Evolutionary conservation across 2,329 filamentous ascomycete genomes (phyloP).

Genomic region (Niveomyces coronatus): DNA sequence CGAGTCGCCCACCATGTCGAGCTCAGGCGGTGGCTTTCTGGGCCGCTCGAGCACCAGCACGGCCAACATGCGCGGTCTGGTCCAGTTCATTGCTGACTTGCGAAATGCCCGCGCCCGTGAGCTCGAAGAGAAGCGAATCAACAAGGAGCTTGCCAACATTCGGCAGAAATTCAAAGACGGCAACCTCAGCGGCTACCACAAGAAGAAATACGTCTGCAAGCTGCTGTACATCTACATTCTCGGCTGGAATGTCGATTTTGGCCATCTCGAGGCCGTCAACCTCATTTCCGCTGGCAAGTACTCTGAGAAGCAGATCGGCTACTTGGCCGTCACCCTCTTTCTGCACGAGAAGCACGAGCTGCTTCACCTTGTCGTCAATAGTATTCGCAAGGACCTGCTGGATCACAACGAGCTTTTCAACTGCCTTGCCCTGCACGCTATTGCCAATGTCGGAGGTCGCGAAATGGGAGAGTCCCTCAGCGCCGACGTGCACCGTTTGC

Average conservation of each 20-base stretch:
- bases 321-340: conserved; percentile 93
- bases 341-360: conserved; percentile 95
- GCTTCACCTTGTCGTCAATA: conserved; percentile 93
- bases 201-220: conserved; percentile 99
- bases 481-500: conserved; percentile 78
- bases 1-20: conserved; percentile 36
- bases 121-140: conserved; percentile 97
- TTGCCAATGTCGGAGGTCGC: conserved; percentile 90
- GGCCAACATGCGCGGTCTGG: conserved; percentile 69
- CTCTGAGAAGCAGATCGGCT: conserved; percentile 98
- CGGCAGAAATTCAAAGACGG: conserved; percentile 97
- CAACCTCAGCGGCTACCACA: conserved; percentile 89
- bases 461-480: conserved; percentile 96
- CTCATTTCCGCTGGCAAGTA: conserved; percentile 95
- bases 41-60: conserved; percentile 55
- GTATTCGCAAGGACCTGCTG: conserved; percentile 88
- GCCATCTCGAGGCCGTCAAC: conserved; percentile 95
- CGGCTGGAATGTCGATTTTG: conserved; percentile 98
- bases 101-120: conserved; percentile 91
- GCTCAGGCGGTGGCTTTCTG: conserved; percentile 49
- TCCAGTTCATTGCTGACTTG: conserved; percentile 96
- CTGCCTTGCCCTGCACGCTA: conserved; percentile 90
- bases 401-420: conserved; percentile 98
- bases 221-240: conserved; percentile 98
- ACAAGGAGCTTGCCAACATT: conserved; percentile 98